phyloP scores from a whole-genome alignment of 108 stramenopile species.

The Nitzschia palea region DNA sequence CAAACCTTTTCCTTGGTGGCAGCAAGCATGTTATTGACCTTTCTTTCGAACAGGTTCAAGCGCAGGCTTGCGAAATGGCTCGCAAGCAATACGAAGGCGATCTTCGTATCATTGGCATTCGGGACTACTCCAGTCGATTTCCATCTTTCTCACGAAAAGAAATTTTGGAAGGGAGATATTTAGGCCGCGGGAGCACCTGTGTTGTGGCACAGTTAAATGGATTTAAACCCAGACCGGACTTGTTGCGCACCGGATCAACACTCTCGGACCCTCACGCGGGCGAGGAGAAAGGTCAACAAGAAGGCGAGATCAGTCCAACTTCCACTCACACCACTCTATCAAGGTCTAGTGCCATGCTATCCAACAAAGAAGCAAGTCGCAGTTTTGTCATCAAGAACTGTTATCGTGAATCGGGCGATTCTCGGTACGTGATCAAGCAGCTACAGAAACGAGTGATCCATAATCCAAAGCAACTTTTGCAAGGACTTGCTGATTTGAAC shows the following conservation, averaged over 20 bases:
- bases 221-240: not conserved
- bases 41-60: too few species aligned
- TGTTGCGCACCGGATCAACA: not conserved
- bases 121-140: not conserved
- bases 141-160: not conserved
- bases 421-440: conserved; percentile 33
- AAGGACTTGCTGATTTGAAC: conserved; percentile 14
- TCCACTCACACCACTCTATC: not conserved
- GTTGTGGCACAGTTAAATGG: not conserved
- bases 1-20: too few species aligned
- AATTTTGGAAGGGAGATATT: not conserved
- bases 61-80: not conserved
- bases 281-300: not conserved
- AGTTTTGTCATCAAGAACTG: conserved; percentile 23
- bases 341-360: not conserved
- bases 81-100: not conserved
- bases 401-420: conserved; percentile 16
- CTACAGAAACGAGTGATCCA: conserved; percentile 6
- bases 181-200: not conserved
- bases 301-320: not conserved
- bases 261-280: not conserved
- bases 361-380: not conserved
- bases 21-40: too few species aligned
- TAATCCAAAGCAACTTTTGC: not conserved
- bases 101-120: not conserved